Conservation (phyloP, 139 green algal genomes). For the Diplosphaera chodatii region DNA sequence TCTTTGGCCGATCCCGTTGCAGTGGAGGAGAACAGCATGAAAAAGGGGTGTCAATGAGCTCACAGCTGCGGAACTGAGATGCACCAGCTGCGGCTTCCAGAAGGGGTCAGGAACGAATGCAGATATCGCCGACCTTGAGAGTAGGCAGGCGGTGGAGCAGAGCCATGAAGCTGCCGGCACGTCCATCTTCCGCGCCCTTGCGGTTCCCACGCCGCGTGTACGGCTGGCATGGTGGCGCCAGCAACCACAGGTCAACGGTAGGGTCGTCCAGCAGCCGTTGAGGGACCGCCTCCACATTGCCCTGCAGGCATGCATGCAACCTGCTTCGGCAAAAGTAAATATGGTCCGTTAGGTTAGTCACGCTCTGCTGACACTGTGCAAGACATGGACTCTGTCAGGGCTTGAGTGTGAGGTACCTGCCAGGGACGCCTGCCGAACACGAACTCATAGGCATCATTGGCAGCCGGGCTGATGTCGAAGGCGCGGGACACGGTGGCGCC, state of each 20-base stretch:
- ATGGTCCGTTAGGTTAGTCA: no score
- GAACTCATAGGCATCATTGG: slow-evolving; percentile 65
- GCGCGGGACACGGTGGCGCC: slow-evolving; percentile 32
- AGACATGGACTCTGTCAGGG: no score
- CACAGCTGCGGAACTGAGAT: no score
- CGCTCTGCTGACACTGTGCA: no score
- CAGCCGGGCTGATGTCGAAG: slow-evolving; percentile 70
- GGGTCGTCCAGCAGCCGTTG: slow-evolving; percentile 34
- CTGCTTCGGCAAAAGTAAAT: no score
- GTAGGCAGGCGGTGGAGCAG: slow-evolving; percentile 38
- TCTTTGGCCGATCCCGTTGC: no score
- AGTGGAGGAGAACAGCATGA: not conserved
- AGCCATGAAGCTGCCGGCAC: slow-evolving; percentile 46
- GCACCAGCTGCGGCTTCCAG: no score
- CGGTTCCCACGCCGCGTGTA: slow-evolving; percentile 66
- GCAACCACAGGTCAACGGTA: slow-evolving; percentile 54
- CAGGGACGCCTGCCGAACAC: slow-evolving; percentile 48
- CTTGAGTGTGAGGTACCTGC: slow-evolving; percentile 11
- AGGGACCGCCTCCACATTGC: slow-evolving; percentile 48
- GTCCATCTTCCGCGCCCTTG: slow-evolving; percentile 38
- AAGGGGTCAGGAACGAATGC: no score
- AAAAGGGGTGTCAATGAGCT: not conserved
- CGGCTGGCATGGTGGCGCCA: slow-evolving; percentile 77
- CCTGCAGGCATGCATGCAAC: slow-evolving; percentile 17
- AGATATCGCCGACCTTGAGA: slow-evolving; percentile 6